phyloP scores from a whole-genome alignment of 495 filamentous ascomycete genomes.

The Aspergillus leporis region DNA sequence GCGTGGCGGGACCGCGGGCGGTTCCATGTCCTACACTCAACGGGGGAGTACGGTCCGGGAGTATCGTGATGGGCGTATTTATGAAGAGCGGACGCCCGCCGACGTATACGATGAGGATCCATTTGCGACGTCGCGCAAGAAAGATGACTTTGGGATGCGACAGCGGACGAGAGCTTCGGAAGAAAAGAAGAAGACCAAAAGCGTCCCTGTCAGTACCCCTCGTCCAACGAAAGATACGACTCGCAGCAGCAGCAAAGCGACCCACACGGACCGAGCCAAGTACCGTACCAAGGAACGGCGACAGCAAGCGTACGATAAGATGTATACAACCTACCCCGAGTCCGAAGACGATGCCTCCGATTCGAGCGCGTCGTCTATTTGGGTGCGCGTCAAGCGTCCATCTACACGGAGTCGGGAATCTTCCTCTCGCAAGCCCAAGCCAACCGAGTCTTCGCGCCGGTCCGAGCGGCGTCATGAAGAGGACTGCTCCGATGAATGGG shows the following conservation, averaged over 20 bases:
- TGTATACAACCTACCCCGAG: constrained; percentile 31
- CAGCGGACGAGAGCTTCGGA: constrained; percentile 33
- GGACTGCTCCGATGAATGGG: constrained; percentile 27
- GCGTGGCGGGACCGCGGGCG: constrained; percentile 30
- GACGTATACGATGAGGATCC: constrained; percentile 40
- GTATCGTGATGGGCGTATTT: constrained; percentile 44
- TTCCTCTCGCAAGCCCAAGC: constrained; percentile 11
- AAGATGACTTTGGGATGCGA: constrained; percentile 41
- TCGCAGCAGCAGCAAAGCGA: constrained; percentile 34
- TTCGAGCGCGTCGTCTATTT: constrained; percentile 26
- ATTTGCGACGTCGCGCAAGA: constrained; percentile 42
- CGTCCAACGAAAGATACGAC: constrained; percentile 31
- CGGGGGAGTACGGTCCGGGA: constrained; percentile 36
- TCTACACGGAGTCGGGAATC: constrained; percentile 16
- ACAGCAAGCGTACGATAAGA: constrained; percentile 48
- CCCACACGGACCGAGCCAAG: constrained; percentile 41
- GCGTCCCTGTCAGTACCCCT: constrained; percentile 24
- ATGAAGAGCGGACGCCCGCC: constrained; percentile 48
- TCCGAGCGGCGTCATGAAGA: constrained; percentile 26
- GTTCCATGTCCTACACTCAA: constrained; percentile 18
- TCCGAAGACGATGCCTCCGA: constrained; percentile 38
- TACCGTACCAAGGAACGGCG: constrained; percentile 53
- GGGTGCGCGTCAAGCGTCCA: constrained; percentile 25
- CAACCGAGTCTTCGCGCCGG: constrained; percentile 22
- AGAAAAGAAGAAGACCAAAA: constrained; percentile 40